Conservation (phyloP, 2,329 filamentous ascomycete genomes). For the Botrytis medusae region DNA sequence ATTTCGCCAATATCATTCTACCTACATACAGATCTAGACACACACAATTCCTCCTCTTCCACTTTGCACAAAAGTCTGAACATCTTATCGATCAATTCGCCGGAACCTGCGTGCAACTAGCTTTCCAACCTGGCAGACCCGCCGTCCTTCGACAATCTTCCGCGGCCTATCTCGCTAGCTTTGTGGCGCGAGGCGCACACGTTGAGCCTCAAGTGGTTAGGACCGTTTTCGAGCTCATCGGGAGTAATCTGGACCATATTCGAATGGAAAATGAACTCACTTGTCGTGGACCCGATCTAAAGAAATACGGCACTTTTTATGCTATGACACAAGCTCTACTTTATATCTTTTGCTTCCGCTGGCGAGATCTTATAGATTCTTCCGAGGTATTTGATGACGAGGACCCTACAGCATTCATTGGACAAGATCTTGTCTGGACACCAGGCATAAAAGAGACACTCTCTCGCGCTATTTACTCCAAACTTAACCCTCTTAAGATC, state of each 20-base stretch:
- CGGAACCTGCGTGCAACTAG: slow-evolving; percentile 70
- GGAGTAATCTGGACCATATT: slow-evolving; percentile 73
- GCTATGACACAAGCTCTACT: slow-evolving; percentile 67
- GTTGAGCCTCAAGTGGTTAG: slow-evolving; percentile 75
- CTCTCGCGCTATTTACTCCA: slow-evolving; percentile 76
- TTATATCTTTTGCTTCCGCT: slow-evolving; percentile 90
- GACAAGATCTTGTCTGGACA: slow-evolving; percentile 77
- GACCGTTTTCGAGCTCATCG: slow-evolving; percentile 76
- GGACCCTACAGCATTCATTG: slow-evolving; percentile 58
- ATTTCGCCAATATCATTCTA: slow-evolving; percentile 85
- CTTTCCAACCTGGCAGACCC: slow-evolving; percentile 63
- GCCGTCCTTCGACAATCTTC: slow-evolving; percentile 78
- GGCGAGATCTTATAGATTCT: slow-evolving; percentile 79
- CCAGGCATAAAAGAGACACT: slow-evolving; percentile 72
- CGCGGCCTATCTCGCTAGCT: slow-evolving; percentile 89
- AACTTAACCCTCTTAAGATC: slow-evolving; percentile 92
- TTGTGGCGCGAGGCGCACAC: slow-evolving; percentile 85
- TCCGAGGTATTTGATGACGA: slow-evolving; percentile 59
- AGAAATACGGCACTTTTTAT: slow-evolving; percentile 68
- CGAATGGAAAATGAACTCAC: slow-evolving; percentile 68
- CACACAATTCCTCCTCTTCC: slow-evolving; percentile 93
- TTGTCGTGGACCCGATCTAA: slow-evolving; percentile 79
- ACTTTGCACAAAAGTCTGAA: slow-evolving; percentile 83
- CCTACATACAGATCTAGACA: slow-evolving; percentile 90
- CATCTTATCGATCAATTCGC: slow-evolving; percentile 80